Evolutionary conservation across 2,329 filamentous ascomycete genomes (phyloP).

Genomic region (Cadophora luteo-olivacea): DNA sequence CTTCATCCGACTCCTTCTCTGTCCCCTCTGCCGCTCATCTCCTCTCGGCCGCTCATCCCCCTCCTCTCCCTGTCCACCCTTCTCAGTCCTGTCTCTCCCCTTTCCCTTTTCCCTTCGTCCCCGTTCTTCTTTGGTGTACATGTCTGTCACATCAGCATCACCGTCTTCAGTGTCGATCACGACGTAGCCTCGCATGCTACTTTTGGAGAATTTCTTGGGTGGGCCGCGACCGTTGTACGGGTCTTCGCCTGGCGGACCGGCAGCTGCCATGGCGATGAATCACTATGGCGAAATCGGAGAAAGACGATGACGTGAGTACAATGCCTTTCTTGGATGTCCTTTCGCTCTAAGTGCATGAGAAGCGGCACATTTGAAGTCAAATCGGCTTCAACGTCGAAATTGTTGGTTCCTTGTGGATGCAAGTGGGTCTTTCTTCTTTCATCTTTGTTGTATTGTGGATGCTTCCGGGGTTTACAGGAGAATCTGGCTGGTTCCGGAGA

Average conservation of each 20-base stretch:
- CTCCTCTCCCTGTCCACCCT: too few species aligned
- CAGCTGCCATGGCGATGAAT: background rate
- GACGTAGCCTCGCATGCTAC: background rate
- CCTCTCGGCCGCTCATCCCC: too few species aligned
- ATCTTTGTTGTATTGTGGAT: constrained; percentile 5
- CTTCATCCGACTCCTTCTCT: background rate
- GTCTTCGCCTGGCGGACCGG: too few species aligned
- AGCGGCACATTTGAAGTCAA: background rate
- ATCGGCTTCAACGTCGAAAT: background rate
- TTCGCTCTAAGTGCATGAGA: background rate
- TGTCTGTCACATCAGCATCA: background rate
- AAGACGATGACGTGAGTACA: background rate
- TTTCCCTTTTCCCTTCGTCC: background rate
- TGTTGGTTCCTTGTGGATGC: background rate
- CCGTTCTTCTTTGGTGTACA: background rate
- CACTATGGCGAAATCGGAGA: too few species aligned
- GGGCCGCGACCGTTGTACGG: background rate
- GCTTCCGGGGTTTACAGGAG: background rate
- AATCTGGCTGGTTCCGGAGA: background rate
- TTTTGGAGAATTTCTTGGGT: background rate
- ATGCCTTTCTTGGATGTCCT: too few species aligned
- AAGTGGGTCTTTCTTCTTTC: background rate
- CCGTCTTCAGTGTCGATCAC: background rate
- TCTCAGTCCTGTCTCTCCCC: too few species aligned
- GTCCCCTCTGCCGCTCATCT: background rate